Conservation (phyloP, 1,284 basidiomycete species). For the Ustilago curta region DNA sequence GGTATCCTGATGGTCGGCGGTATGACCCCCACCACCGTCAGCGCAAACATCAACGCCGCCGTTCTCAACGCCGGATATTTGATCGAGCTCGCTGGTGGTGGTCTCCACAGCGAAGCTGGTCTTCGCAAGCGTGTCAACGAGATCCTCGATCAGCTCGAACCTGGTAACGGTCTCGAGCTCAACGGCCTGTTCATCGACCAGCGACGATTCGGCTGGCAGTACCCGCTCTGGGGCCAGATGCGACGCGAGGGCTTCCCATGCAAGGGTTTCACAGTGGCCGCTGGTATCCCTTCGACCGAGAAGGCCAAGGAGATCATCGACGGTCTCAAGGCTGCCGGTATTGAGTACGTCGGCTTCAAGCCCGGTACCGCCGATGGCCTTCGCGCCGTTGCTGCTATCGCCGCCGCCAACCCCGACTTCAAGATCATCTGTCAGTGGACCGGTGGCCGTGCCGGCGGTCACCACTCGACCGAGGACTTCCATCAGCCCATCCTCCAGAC, state of each 20-base stretch:
- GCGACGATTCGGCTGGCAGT: slow-evolving; percentile 92
- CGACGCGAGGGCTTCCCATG: slow-evolving; percentile 92
- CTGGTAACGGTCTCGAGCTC: slow-evolving; percentile 78
- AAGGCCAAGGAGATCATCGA: slow-evolving; percentile 93
- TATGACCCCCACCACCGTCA: slow-evolving; percentile 74
- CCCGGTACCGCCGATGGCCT: slow-evolving; percentile 97
- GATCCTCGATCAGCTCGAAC: slow-evolving; percentile 55
- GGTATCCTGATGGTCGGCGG: slow-evolving; percentile 98
- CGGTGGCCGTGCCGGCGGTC: slow-evolving; percentile 97
- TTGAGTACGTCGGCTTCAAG: slow-evolving; percentile 96
- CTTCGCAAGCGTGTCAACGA: slow-evolving; percentile 82
- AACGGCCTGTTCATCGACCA: slow-evolving; percentile 99
- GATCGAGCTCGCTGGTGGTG: slow-evolving; percentile 95
- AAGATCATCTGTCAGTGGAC: slow-evolving; percentile 99
- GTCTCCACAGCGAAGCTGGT: slow-evolving; percentile 90
- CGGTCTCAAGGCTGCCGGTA: slow-evolving; percentile 80
- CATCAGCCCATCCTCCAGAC: slow-evolving; percentile 94
- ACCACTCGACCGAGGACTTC: slow-evolving; percentile 98
- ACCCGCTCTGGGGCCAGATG: slow-evolving; percentile 97
- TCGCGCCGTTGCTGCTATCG: slow-evolving; percentile 95
- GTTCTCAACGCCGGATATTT: slow-evolving; percentile 94
- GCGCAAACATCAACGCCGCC: slow-evolving; percentile 72
- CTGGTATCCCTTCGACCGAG: slow-evolving; percentile 90
- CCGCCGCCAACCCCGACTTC: slow-evolving; percentile 91
- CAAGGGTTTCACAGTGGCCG: slow-evolving; percentile 98